Evolutionary conservation across 768 basidiomycete species (phyloP).

Genomic region (Pulveroboletus sp.): DNA sequence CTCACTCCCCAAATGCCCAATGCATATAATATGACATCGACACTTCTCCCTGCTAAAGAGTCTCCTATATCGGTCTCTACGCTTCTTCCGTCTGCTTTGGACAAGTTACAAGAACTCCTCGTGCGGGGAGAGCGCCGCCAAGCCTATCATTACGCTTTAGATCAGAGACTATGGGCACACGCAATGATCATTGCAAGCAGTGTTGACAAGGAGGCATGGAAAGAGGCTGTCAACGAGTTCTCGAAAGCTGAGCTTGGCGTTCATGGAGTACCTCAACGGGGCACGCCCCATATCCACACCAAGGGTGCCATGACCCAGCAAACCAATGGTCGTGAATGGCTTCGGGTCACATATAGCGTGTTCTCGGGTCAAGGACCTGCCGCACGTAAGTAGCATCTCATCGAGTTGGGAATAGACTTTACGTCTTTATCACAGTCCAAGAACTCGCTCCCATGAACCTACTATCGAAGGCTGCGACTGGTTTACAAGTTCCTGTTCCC

Average conservation of each 20-base stretch:
- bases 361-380: slow-evolving; percentile 80
- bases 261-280: slow-evolving; percentile 27
- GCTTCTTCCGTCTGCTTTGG: slow-evolving; percentile 60
- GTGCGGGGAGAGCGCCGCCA: slow-evolving; percentile 79
- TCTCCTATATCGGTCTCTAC: slow-evolving; percentile 53
- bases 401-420: background rate
- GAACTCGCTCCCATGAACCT: slow-evolving; percentile 62
- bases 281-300: slow-evolving; percentile 13
- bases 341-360: slow-evolving; percentile 78
- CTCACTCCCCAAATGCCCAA: slow-evolving; percentile 29
- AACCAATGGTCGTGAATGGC: slow-evolving; percentile 59
- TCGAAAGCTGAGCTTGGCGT: slow-evolving; percentile 66
- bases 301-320: slow-evolving; percentile 22
- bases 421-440: slow-evolving; percentile 50
- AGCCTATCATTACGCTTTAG: slow-evolving; percentile 85
- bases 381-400: slow-evolving; percentile 46
- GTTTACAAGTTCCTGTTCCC: slow-evolving; percentile 38
- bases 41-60: slow-evolving; percentile 38
- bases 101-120: slow-evolving; percentile 76
- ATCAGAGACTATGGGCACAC: slow-evolving; percentile 91
- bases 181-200: slow-evolving; percentile 93
- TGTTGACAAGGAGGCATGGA: slow-evolving; percentile 91
- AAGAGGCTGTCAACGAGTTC: slow-evolving; percentile 85
- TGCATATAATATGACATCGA: slow-evolving; percentile 12
- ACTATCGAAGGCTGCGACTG: slow-evolving; percentile 38